These are phyloP conservation scores for Xylaria scruposa DNA, from an alignment of 495 filamentous ascomycete species.

Conservation along the genomic window DNA sequence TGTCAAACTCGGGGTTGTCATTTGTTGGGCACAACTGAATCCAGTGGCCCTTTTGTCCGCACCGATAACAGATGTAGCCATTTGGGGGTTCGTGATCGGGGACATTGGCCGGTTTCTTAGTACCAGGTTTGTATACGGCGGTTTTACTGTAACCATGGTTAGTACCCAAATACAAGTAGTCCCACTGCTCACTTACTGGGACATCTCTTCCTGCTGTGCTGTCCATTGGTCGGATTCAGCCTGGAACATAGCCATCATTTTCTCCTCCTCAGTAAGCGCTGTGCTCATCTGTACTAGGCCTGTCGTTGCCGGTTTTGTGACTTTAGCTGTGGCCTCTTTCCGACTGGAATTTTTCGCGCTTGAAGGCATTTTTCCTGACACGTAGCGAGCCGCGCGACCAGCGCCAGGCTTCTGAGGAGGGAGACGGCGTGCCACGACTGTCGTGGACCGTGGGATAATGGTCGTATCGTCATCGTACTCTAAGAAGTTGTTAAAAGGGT, in stretches of 20 bases:
- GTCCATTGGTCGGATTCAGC: constrained; percentile 85
- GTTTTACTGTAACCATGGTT: constrained; percentile 55
- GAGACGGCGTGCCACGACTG: constrained; percentile 86
- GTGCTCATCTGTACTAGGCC: constrained; percentile 67
- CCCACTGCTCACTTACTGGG: constrained; percentile 71
- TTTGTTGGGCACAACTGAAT: constrained; percentile 98
- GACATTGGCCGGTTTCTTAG: constrained; percentile 72
- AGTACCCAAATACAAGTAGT: constrained; percentile 36
- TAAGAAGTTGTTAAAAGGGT: constrained; percentile 48
- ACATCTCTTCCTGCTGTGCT: constrained; percentile 88
- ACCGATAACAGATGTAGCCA: constrained; percentile 97
- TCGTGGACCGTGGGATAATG: constrained; percentile 91
- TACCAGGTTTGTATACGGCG: constrained; percentile 56
- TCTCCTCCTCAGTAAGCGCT: constrained; percentile 86
- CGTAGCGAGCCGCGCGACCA: constrained; percentile 92
- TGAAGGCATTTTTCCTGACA: constrained; percentile 94
- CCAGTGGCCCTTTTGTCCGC: constrained; percentile 98
- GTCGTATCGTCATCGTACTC: constrained; percentile 97
- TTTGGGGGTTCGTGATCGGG: constrained; percentile 90
- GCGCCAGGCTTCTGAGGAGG: constrained; percentile 81
- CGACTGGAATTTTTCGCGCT: constrained; percentile 83
- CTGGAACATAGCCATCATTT: constrained; percentile 86
- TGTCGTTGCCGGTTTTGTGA: constrained; percentile 62
- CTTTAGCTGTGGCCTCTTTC: constrained; percentile 64
- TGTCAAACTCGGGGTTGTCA: constrained; percentile 93